Base-by-base conservation (phyloP, 306 rosid species). In the Gastrolobium villosum region DNA sequence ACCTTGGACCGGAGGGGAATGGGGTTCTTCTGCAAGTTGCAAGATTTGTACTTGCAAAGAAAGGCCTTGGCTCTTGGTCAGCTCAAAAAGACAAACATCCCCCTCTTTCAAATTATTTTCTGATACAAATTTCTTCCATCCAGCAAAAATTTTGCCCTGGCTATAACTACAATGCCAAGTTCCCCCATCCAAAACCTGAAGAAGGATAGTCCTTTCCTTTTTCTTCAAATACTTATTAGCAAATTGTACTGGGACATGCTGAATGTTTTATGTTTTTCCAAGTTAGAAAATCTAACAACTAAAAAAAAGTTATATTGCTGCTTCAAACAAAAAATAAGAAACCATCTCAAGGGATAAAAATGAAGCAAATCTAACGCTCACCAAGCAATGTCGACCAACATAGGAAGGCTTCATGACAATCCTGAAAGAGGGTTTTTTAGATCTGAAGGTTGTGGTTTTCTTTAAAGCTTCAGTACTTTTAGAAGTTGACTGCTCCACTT, bases 121-220 rank as follows among this genome's bases (percentile, higher is more conserved):
- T 66, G 77, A 35, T 9, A 0, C 30, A 81, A 89, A 87, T 35
- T 8, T 30, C n/a, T 40, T 44, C 89, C 91, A 89, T 5, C 88
- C 88, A 44, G 5, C 31, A 13, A 0, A 4, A 59, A 73, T 9
- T 41, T 1, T 41, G 2, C 15, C 6, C 4, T 6, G 0, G 59
- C 4, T 0, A 32, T 7, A 59, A 3, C 4, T 44, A 59, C 6
- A 20, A 59, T 15, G 10, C 36, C 78, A 74, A 1, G 10, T 44
- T 74, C 59, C 59, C 36, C 56, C 57, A 57, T 59, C 59, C 11
- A 7, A 3, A 54, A 6, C 66, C 40, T 5, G 53, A 37, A 75
- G 62, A n/a, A 11, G 26, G 13, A 37, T 11, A 45, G 26, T 7
- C 7, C 6, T 8, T 14, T 10, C 7, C 14, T 4, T 8, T n/a